Evolutionary conservation across 129 eudicot species (phyloP), one percentile per base, ranked within the genome.

Genomic region (Ambrosia artemisiifolia): DNA sequence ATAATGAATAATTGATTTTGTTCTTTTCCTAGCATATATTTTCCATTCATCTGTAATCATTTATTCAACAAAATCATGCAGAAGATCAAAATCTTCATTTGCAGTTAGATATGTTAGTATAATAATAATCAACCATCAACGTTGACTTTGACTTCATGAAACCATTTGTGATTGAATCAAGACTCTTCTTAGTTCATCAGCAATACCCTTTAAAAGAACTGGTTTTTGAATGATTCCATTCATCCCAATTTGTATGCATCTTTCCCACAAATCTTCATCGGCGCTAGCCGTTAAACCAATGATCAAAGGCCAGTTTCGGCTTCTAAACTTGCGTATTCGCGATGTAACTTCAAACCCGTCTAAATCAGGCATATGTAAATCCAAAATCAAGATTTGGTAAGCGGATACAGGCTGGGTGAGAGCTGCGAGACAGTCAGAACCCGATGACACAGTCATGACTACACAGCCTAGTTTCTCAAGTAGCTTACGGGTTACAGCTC

Each of bases 171-270:
- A 91, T 76, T 83, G 87, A 57, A 85, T 47, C 69, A 88, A 71
- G 19, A 86, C 88, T 67, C 96, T 77, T 46, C 81, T 81, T 11
- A 92, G 84, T 79, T 88, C 96, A 76, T 80, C 83, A 3, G 89
- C 86, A 67, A 88, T 75, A 14, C 86, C 94, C 46, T 78, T 83
- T 48, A 88, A 80, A 38, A 86, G 85, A 75, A 84, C 80, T 0
- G 97, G 97, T 67, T 84, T 92, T 56, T 80, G 88, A 75, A 92
- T 75, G 24, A 88, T 81, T 18, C 97, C 97, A 67, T 86, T 86
- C 14, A 92, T 83, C 42, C 97, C 96, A 42, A 77, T 62, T 13
- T 83, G 83, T 75, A 78, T 17, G 68, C 96, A 88, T 65, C 61
- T 84, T 7, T 81, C 89, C 84, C 84, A 77, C 54, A 84, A 73